Conservation (phyloP, 176 grass and related monocot species). For the Triticum dicoccoides region DNA sequence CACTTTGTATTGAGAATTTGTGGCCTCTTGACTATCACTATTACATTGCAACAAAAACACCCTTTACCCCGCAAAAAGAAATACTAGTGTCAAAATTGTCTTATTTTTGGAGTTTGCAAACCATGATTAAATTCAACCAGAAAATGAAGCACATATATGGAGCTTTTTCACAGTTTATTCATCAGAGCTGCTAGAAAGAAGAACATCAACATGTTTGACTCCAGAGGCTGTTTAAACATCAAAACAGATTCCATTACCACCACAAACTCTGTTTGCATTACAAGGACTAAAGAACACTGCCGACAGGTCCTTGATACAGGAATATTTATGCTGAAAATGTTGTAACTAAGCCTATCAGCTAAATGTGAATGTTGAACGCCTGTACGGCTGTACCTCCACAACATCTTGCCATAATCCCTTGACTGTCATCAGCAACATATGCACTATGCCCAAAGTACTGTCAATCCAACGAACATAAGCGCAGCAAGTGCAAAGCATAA, state of each 20-base stretch:
- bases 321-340: background rate
- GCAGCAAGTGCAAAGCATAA: conserved; percentile 67
- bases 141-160: too few species aligned
- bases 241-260: background rate
- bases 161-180: too few species aligned
- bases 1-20: too few species aligned
- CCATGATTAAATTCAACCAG: too few species aligned
- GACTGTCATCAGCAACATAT: background rate
- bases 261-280: background rate
- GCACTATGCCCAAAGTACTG: conserved; percentile 76
- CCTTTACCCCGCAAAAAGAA: too few species aligned
- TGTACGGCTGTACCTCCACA: background rate
- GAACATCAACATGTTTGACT: background rate
- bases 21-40: too few species aligned
- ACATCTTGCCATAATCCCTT: background rate
- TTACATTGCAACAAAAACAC: too few species aligned
- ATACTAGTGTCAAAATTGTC: too few species aligned
- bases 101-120: too few species aligned
- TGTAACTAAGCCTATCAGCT: background rate
- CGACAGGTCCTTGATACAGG: conserved; percentile 7
- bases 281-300: background rate
- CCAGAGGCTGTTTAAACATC: background rate
- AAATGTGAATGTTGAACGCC: background rate
- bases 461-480: conserved; percentile 67
- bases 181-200: too few species aligned